A percentile compares a stretch with the other conserved stretches of the same genome.
These are phyloP conservation scores for Typha latifolia DNA, from an alignment of 176 grass and related monocot species.

Conservation along the genomic window DNA sequence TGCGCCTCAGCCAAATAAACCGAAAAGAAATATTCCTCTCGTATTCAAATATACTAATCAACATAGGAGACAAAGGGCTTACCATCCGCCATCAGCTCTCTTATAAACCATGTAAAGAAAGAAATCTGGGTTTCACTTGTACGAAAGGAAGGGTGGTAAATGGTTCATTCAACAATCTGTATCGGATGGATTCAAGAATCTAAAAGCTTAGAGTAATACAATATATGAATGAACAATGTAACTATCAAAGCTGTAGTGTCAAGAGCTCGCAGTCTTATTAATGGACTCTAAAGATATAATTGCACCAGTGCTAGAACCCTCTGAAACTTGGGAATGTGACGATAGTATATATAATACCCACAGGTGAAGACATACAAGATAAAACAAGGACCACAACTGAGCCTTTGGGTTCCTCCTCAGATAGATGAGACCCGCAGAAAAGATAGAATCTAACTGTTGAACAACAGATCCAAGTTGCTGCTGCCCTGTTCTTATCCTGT, in stretches of 20 bases:
- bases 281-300: conserved; percentile 44
- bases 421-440: conserved; percentile 66
- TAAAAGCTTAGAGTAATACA: no score
- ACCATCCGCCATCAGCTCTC: no score
- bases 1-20: no score
- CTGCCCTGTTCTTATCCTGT: conserved; percentile 42
- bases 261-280: conserved; percentile 34
- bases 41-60: no score
- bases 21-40: no score
- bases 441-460: conserved; percentile 71
- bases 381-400: conserved; percentile 42
- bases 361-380: conserved; percentile 61
- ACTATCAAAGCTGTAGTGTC: neutral
- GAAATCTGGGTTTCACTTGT: no score
- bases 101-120: no score
- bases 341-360: conserved; percentile 84
- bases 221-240: neutral
- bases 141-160: no score
- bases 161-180: no score
- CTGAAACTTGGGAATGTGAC: conserved; percentile 35
- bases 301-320: conserved; percentile 27
- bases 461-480: conserved; percentile 52
- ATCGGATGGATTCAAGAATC: no score
- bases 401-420: conserved; percentile 57
- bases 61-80: no score